Evolutionary conservation across 768 basidiomycete species (phyloP).

Genomic region (Rickenella mellea): DNA sequence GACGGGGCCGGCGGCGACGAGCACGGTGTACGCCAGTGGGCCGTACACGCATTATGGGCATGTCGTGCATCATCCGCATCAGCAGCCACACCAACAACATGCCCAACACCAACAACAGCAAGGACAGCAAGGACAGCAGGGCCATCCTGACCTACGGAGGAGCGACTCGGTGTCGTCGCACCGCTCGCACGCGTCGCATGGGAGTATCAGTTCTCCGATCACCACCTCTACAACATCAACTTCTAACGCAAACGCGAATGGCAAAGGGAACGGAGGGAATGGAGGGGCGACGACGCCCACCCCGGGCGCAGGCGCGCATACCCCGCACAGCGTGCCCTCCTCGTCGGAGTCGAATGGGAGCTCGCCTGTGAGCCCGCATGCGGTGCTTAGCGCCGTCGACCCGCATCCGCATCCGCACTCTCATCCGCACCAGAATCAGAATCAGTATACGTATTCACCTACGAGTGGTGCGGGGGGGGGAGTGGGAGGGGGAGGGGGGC

Average conservation of each 20-base stretch:
- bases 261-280: neutral
- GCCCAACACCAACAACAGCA: slow-evolving; percentile 1
- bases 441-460: too few relatives aligned
- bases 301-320: slow-evolving; percentile 11
- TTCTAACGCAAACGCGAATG: neutral
- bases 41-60: too few relatives aligned
- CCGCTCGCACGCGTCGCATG: slow-evolving; percentile 1
- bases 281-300: neutral
- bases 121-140: neutral
- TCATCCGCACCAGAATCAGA: too few relatives aligned
- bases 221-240: neutral
- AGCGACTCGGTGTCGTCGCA: slow-evolving; percentile 1
- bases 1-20: neutral
- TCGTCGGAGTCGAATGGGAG: slow-evolving; percentile 27
- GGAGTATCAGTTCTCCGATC: neutral
- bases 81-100: neutral
- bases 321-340: slow-evolving; percentile 27
- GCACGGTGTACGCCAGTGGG: neutral
- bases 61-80: neutral
- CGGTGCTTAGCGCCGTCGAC: too few relatives aligned
- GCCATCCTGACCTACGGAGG: neutral
- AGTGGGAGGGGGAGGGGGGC: too few relatives aligned
- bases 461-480: too few relatives aligned
- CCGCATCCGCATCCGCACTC: too few relatives aligned
- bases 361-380: too few relatives aligned